A percentile compares a stretch with the other conserved stretches of the same genome.
phyloP scores from a whole-genome alignment of 2,329 filamentous ascomycete genomes.

The Cylindrodendrum hubeiense region DNA sequence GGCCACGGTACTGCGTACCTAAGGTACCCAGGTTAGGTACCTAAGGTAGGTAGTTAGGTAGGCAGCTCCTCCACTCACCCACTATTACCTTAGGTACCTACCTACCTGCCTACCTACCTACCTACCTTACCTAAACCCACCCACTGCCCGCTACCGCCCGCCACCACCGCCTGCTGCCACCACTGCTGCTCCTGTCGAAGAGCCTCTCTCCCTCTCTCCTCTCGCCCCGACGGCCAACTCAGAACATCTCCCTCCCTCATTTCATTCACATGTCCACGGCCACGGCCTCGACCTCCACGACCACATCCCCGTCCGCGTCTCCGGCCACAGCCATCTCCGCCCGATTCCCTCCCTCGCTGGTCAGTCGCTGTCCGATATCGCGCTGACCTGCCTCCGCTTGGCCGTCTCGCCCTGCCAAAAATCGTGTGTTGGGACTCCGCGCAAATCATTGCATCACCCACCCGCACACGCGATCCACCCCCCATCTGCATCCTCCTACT shows the following conservation, averaged over 20 bases:
- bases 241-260: slow-evolving; percentile 42
- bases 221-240: slow-evolving; percentile 23
- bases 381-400: slow-evolving; percentile 32
- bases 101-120: background rate
- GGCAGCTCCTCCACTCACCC: background rate
- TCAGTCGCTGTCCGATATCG: slow-evolving; percentile 27
- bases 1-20: background rate
- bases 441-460: slow-evolving; percentile 50
- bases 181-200: background rate
- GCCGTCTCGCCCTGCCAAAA: slow-evolving; percentile 39
- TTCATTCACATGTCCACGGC: slow-evolving; percentile 44
- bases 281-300: slow-evolving; percentile 30
- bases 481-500: slow-evolving; percentile 39
- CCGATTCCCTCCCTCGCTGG: slow-evolving; percentile 17
- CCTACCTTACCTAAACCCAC: slow-evolving; percentile 4
- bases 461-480: slow-evolving; percentile 46
- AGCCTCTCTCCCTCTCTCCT: slow-evolving; percentile 26
- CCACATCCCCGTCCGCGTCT: slow-evolving; percentile 23
- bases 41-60: too few species aligned
- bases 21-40: too few species aligned
- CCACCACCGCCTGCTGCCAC: slow-evolving; percentile 8
- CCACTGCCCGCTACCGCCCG: slow-evolving; percentile 3
- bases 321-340: slow-evolving; percentile 19
- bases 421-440: slow-evolving; percentile 47
- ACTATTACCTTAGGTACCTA: slow-evolving; percentile 1